Evolutionary conservation across 768 basidiomycete genomes (phyloP).

Genomic region (Trametes cubensis): DNA sequence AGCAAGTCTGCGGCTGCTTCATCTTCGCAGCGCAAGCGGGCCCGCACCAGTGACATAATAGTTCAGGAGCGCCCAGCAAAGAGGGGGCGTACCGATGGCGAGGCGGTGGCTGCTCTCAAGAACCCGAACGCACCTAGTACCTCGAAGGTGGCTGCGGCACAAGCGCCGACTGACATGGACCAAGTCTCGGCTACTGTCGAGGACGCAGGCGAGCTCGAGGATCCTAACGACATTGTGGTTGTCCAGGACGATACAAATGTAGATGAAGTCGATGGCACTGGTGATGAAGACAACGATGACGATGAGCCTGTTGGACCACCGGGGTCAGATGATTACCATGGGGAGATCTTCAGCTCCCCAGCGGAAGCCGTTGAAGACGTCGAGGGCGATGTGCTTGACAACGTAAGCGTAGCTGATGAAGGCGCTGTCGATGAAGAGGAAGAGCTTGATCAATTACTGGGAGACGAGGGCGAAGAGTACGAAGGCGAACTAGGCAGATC

Average conservation of each 20-base stretch:
- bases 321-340: slow-evolving; percentile 17
- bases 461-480: background rate
- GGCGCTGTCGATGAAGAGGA: background rate
- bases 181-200: background rate
- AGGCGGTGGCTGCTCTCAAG: too few relatives aligned
- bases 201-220: background rate
- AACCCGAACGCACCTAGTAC: background rate
- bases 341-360: slow-evolving; percentile 15
- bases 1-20: background rate
- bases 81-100: slow-evolving; percentile 8
- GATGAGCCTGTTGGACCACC: slow-evolving; percentile 5
- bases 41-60: background rate
- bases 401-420: background rate
- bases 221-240: background rate
- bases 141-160: background rate
- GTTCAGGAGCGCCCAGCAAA: slow-evolving; percentile 8
- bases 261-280: background rate
- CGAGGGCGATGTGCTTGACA: background rate
- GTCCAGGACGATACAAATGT: background rate
- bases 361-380: background rate
- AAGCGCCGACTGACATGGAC: background rate
- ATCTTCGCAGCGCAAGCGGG: slow-evolving; percentile 1
- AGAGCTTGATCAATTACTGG: slow-evolving; percentile 1
- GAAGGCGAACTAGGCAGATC: background rate
- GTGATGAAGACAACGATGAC: background rate